Percentiles rank a stretch among this genome's conserved stretches.
Evolutionary conservation across 1,284 basidiomycete species (phyloP).

Genomic region (Xerocomus nothofagi): DNA sequence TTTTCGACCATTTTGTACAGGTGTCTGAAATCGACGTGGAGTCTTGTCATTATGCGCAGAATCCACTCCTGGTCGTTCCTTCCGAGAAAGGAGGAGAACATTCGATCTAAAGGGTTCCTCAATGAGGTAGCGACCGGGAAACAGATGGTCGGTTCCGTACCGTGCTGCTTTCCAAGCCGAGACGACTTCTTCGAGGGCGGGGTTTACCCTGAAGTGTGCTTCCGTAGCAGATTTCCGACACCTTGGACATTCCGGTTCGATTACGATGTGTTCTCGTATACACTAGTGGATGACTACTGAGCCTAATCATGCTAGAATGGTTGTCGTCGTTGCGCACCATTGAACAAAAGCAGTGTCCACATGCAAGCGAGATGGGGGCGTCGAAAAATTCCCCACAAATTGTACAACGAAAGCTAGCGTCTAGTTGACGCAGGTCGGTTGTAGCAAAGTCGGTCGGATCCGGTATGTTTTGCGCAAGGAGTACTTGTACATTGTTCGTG

Average conservation of each 20-base stretch:
- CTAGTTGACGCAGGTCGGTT: slow-evolving; percentile 59
- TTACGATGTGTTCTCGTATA: slow-evolving; percentile 54
- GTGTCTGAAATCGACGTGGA: slow-evolving; percentile 16
- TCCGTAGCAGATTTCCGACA: slow-evolving; percentile 60
- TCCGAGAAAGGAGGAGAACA: slow-evolving; percentile 42
- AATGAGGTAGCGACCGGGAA: neutral
- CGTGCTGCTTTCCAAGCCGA: slow-evolving; percentile 62
- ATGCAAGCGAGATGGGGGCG: slow-evolving; percentile 66
- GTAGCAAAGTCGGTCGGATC: slow-evolving; percentile 70
- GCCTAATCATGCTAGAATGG: neutral
- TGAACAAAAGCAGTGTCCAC: slow-evolving; percentile 79
- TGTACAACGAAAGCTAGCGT: slow-evolving; percentile 62
- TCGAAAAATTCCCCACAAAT: slow-evolving; percentile 72
- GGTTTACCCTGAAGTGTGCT: slow-evolving; percentile 58
- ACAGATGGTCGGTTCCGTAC: slow-evolving; percentile 37
- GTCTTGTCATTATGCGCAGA: slow-evolving; percentile 26
- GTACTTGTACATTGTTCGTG: slow-evolving; percentile 30
- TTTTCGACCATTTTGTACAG: slow-evolving; percentile 23
- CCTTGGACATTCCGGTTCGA: slow-evolving; percentile 62
- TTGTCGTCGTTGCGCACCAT: slow-evolving; percentile 45
- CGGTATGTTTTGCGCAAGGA: slow-evolving; percentile 44
- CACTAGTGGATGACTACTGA: slow-evolving; percentile 48
- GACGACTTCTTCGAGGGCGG: slow-evolving; percentile 59
- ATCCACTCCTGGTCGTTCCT: slow-evolving; percentile 18
- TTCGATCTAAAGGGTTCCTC: slow-evolving; percentile 36